phyloP scores from a whole-genome alignment of 768 basidiomycete genomes.

The Russula emetica region DNA sequence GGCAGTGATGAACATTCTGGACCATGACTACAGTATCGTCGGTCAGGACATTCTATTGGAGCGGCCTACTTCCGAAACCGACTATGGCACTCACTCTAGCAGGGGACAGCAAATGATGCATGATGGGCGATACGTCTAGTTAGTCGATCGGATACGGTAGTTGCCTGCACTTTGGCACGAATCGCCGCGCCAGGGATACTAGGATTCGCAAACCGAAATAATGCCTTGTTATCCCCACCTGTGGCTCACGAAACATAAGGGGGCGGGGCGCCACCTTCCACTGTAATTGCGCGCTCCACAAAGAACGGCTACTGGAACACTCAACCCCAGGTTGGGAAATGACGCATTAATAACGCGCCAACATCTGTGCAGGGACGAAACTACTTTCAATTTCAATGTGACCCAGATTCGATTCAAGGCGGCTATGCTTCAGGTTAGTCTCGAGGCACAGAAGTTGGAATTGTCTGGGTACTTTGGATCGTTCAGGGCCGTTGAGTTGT shows the following conservation, averaged over 20 bases:
- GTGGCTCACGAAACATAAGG: not conserved
- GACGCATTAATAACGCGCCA: not conserved
- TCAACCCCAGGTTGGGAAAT: not conserved
- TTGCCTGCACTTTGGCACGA: not conserved
- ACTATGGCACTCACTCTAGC: slow-evolving; percentile 8
- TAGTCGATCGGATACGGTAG: not conserved
- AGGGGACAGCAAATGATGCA: not conserved
- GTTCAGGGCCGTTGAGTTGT: not conserved
- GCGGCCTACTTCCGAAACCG: slow-evolving; percentile 1
- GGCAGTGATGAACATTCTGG: not conserved
- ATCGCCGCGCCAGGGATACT: not conserved
- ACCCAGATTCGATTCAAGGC: not conserved
- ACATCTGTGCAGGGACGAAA: not conserved
- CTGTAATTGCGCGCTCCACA: not conserved
- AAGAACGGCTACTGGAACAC: not conserved
- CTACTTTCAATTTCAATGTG: not conserved
- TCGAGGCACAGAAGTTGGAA: not conserved
- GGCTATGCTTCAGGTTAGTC: not conserved
- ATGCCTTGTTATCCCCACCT: not conserved
- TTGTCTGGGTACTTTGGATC: not conserved
- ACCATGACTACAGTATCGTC: not conserved
- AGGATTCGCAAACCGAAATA: not conserved
- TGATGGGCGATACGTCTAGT: not conserved
- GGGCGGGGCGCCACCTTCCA: not conserved
- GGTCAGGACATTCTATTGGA: not conserved